Conservation (phyloP, 2,329 filamentous ascomycete species). For the Apiospora marii region DNA sequence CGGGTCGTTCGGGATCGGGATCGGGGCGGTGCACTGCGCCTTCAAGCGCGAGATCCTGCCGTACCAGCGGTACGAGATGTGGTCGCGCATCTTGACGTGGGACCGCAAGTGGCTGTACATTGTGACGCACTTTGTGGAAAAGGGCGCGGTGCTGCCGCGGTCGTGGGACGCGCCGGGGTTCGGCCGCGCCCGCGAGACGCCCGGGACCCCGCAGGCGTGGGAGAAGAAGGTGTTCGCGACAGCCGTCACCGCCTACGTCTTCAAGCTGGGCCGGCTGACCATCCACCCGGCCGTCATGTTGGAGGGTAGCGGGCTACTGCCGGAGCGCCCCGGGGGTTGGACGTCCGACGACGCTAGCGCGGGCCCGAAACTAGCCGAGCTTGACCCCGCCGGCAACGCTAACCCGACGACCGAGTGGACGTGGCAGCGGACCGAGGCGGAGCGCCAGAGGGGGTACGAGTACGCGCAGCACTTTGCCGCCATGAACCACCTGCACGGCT, state of each 20-base stretch:
- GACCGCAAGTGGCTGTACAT: slow-evolving; percentile 27
- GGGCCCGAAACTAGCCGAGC: slow-evolving; percentile 28
- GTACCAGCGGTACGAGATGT: slow-evolving; percentile 24
- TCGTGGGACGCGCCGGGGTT: neutral
- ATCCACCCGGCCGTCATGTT: slow-evolving; percentile 83
- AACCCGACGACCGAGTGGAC: neutral
- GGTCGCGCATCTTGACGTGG: slow-evolving; percentile 18
- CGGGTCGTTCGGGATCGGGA: neutral
- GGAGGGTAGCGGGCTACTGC: slow-evolving; percentile 75
- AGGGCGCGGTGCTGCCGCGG: neutral
- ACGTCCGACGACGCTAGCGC: slow-evolving; percentile 46
- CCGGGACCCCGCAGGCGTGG: slow-evolving; percentile 45
- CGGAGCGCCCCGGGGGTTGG: slow-evolving; percentile 74
- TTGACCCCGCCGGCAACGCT: slow-evolving; percentile 45
- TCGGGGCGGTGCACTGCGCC: slow-evolving; percentile 15
- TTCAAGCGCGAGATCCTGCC: slow-evolving; percentile 23
- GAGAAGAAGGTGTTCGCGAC: slow-evolving; percentile 74
- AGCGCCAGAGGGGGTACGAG: slow-evolving; percentile 3
- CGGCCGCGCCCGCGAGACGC: neutral
- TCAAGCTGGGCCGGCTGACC: slow-evolving; percentile 83
- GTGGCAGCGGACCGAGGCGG: slow-evolving; percentile 2
- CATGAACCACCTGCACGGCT: neutral
- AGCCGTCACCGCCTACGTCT: slow-evolving; percentile 80
- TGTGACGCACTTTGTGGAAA: slow-evolving; percentile 3
- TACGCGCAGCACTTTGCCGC: slow-evolving; percentile 15